Base-by-base conservation (phyloP, 345 rosid genomes). In the Eucalyptus marginata region DNA sequence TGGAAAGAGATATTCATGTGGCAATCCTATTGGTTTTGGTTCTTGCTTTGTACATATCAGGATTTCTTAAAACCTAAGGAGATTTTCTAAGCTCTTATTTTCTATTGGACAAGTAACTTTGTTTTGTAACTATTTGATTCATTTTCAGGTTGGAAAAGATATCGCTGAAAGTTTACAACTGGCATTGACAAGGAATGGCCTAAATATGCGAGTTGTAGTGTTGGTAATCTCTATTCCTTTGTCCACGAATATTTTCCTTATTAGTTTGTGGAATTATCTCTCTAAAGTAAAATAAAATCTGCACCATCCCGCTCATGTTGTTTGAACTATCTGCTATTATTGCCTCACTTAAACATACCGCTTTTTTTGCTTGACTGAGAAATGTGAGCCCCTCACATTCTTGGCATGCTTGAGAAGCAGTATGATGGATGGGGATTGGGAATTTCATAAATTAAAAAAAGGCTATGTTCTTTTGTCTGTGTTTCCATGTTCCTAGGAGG, bases 91-190 rank as follows among this genome's bases (percentile, higher is more conserved):
- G 47, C 47, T 40, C 17, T 76, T 40, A 40, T 76, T 76, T 76
- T 11, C 47, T 76, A 40, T 64, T 40, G 47, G 47, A 76, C 47
- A 20, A 40, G 84, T 76, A 76, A 76, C 47, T 76, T 76, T 76
- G 84, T 76, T 76, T 76, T 7, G 29, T 40, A 76, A 76, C 47
- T 76, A 40, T 11, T 3, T 40, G 84, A 40, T 76, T 76, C 85
- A 20, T 91, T 94, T 88, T 90, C 86, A 98, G 99, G 97, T 95
- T 81, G 98, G 95, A 90, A 92, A 89, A 89, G 99, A 97, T 54
- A 93, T 98, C 49, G 93, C 92, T 87, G 96, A 90, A 91, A 88
- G 92, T 89, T 91, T 98, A 88, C 97, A 95, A 90, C 93, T 86
- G 44, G 97, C 98, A 17, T 50, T 98, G 89, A 86, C 47, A 89